These are phyloP conservation scores for Dendrobium nobile DNA, from an alignment of 106 monocot species.

Conservation along the genomic window DNA sequence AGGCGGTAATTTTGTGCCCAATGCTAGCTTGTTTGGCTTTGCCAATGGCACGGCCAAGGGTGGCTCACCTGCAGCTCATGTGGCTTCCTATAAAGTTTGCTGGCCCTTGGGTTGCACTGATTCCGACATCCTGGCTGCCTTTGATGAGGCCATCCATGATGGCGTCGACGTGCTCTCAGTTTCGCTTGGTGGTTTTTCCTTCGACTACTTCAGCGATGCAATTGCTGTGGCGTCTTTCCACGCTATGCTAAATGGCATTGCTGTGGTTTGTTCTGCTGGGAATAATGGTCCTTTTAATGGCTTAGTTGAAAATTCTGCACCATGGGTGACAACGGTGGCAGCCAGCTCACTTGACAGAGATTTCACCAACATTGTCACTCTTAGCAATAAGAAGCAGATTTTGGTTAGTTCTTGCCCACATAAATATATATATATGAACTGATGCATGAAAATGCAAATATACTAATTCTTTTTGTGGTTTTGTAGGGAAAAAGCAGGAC, in stretches of 20 bases:
- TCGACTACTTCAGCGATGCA: background rate
- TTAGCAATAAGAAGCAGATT: slow-evolving; percentile 20
- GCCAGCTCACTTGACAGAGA: slow-evolving; percentile 29
- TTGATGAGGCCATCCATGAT: slow-evolving; percentile 45
- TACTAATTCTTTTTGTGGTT: background rate
- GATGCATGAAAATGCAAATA: background rate
- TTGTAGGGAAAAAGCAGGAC: slow-evolving; percentile 34
- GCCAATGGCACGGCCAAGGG: slow-evolving; percentile 56
- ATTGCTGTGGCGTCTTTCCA: slow-evolving; percentile 33
- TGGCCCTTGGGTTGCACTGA: slow-evolving; percentile 13
- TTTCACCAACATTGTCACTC: slow-evolving; percentile 9
- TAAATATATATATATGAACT: background rate
- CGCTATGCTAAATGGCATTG: slow-evolving; percentile 18
- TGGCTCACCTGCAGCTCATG: slow-evolving; percentile 39
- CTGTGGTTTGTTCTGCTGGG: slow-evolving; percentile 27
- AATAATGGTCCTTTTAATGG: slow-evolving; percentile 9
- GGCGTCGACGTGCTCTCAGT: slow-evolving; percentile 57
- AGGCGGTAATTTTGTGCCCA: slow-evolving; percentile 28
- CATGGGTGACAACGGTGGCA: slow-evolving; percentile 24
- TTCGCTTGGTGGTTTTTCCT: slow-evolving; percentile 21
- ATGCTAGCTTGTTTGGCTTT: slow-evolving; percentile 35
- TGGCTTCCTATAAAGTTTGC: slow-evolving; percentile 52
- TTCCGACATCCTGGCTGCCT: slow-evolving; percentile 32
- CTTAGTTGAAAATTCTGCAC: slow-evolving; percentile 16
- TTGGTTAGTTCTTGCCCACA: slow-evolving; percentile 4